Conservation (phyloP, 768 basidiomycete species). For the Naganishia vishniacii region DNA sequence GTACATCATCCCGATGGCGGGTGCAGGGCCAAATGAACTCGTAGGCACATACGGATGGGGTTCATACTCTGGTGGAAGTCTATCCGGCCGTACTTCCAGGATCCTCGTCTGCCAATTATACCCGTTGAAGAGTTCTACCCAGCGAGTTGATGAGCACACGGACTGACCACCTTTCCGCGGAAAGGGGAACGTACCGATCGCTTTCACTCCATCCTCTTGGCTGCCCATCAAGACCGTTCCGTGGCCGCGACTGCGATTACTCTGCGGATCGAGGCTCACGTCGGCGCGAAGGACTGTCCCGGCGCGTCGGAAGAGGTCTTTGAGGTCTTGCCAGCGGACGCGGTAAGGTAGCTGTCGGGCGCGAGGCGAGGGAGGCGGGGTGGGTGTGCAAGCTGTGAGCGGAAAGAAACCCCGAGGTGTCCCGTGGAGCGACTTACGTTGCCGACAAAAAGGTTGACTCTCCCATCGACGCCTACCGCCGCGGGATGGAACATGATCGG, state of each 20-base stretch:
- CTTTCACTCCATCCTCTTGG: constrained; percentile 88
- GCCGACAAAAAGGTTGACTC: constrained; percentile 92
- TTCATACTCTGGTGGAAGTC: constrained; percentile 64
- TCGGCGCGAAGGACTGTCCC: constrained; percentile 80
- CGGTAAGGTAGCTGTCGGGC: constrained; percentile 78
- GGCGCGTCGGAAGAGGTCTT: constrained; percentile 91
- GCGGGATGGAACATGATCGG: constrained; percentile 34
- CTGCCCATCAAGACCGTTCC: constrained; percentile 91
- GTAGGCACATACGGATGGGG: constrained; percentile 37
- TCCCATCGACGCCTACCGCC: constrained; percentile 59
- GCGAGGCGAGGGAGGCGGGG: neutral
- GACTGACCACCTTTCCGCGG: neutral
- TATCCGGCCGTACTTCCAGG: constrained; percentile 85
- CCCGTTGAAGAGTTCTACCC: constrained; percentile 82
- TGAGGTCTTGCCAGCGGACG: constrained; percentile 98
- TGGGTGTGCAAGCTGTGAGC: neutral
- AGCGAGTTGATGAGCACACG: constrained; percentile 29
- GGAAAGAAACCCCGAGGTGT: constrained; percentile 14
- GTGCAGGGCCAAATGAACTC: constrained; percentile 3
- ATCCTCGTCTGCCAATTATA: constrained; percentile 93
- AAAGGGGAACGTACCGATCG: constrained; percentile 53
- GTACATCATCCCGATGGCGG: constrained; percentile 2
- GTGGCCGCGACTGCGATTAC: constrained; percentile 79
- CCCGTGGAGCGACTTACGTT: constrained; percentile 60
- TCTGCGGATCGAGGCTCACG: constrained; percentile 70